phyloP scores from a whole-genome alignment of 305 asterid genomes.

The Fraxinus platypoda region DNA sequence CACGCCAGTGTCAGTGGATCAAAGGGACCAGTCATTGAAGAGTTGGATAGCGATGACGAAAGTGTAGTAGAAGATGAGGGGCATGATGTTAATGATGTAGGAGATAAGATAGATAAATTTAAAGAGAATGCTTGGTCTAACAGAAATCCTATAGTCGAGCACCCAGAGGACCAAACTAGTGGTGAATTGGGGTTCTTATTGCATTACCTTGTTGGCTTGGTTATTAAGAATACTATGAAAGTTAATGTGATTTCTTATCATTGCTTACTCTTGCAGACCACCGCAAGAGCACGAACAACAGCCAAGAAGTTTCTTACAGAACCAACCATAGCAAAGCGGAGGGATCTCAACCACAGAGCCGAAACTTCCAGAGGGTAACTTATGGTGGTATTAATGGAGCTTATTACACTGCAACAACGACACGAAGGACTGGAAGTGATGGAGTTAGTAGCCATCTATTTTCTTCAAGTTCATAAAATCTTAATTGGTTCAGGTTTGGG shows the following conservation, averaged over 20 bases:
- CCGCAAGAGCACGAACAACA: conserved; percentile 24
- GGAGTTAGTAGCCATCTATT: conserved; percentile 47
- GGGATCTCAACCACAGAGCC: conserved; percentile 24
- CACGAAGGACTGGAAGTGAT: conserved; percentile 54
- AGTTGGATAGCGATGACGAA: conserved; percentile 58
- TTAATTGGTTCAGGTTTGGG: background rate
- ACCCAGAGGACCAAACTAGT: conserved; percentile 63
- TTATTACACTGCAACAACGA: conserved; percentile 61
- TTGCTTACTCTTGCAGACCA: conserved; percentile 30
- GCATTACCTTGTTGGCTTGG: background rate
- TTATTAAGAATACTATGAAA: background rate
- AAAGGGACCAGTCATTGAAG: conserved; percentile 56
- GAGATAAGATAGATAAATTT: conserved; percentile 7
- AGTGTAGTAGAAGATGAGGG: conserved; percentile 21
- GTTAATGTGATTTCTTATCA: background rate
- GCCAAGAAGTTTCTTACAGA: conserved; percentile 23
- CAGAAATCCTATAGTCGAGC: conserved; percentile 65
- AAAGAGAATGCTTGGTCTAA: conserved; percentile 28
- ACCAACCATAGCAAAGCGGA: conserved; percentile 24
- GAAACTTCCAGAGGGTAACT: conserved; percentile 62
- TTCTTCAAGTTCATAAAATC: background rate
- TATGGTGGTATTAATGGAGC: conserved; percentile 81
- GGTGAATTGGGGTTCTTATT: conserved; percentile 34
- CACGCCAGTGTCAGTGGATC: conserved; percentile 25
- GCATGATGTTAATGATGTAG: conserved; percentile 17